Base-by-base conservation (phyloP, 768 basidiomycete genomes). In the Tricholomella constricta region DNA sequence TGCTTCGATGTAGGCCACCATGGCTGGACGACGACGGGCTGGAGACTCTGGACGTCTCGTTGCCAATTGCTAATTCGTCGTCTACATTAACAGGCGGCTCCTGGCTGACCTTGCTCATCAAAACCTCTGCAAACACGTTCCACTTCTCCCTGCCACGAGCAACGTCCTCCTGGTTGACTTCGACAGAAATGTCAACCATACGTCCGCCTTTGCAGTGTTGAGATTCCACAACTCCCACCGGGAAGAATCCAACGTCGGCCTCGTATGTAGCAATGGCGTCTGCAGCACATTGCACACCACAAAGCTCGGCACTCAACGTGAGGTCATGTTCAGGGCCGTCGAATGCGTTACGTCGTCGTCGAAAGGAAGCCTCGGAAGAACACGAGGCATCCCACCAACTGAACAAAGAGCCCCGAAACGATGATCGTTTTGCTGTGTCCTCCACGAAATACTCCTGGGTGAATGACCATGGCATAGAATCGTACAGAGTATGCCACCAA, bases 401-500 rank as follows among this genome's bases (percentile, higher is more conserved):
- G 51, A 72, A 69, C 11, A 77, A 63, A 37, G 72, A 66, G 25
- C 67, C 68, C 51, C 65, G 69, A 60, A 70, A 77, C 37, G 64
- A 61, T 9, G 67, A 62, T 23, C 66, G 64, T 51, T 65, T 62
- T 27, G 70, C 59, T 54, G 54, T 51, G 54, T 42, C 57, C 56
- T 59, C 54, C 44, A 45, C 36, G 36, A 59, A 51, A 54, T 56
- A 58, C 58, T 54, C 59, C 48, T 56, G 55, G 26, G 57, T 27
- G 57, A 72, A 76, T 35, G 72, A 61, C 78, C 78, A 79, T 15
- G 73, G 73, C 25, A 76, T 71, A 17, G 67, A 62, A 52, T 57
- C 62, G 58, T 69, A 75, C 45, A 71, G 61, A 29, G 72, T 77
- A 52, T 64, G 66, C 76, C 76, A 77, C 74, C 74, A 72, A 56